These are phyloP conservation scores for Venturia asperata DNA, from an alignment of 2,329 filamentous ascomycete genomes.

Conservation along the genomic window DNA sequence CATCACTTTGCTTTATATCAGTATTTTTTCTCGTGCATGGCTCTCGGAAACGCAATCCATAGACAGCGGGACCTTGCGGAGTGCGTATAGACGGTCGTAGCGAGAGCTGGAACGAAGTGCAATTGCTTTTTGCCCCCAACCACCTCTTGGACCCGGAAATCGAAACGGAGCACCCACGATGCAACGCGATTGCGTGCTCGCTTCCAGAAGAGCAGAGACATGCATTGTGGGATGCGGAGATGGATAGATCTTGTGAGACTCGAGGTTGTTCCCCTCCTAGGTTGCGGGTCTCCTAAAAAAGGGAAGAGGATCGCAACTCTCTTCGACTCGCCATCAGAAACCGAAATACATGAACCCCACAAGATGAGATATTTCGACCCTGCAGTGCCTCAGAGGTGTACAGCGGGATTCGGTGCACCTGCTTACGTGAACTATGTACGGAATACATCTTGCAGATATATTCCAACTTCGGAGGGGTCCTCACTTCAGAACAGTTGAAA, in stretches of 20 bases:
- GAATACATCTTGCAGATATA: background rate
- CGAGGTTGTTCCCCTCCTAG: background rate
- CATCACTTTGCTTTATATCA: background rate
- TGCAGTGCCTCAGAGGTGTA: background rate
- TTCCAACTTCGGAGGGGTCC: background rate
- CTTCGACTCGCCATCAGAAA: background rate
- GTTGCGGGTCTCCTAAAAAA: background rate
- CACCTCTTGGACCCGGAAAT: background rate
- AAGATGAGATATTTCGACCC: background rate
- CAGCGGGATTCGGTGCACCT: too few species aligned
- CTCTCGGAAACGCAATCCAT: background rate
- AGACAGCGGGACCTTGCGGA: background rate
- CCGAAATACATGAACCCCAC: background rate
- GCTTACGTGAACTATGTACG: too few species aligned
- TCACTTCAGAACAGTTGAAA: background rate
- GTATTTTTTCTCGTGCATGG: background rate
- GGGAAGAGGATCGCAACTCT: background rate
- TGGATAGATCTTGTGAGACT: background rate
- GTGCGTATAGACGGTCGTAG: background rate
- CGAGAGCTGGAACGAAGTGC: background rate
- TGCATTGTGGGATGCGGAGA: slow-evolving; percentile 1
- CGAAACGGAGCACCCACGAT: background rate
- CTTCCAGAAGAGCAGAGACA: slow-evolving; percentile 4
- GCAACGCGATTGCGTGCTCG: background rate
- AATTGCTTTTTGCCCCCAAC: background rate